Evolutionary conservation across 805 yeast species (phyloP), one percentile per base, ranked within the genome.

Genomic region (Teunomyces stri): DNA sequence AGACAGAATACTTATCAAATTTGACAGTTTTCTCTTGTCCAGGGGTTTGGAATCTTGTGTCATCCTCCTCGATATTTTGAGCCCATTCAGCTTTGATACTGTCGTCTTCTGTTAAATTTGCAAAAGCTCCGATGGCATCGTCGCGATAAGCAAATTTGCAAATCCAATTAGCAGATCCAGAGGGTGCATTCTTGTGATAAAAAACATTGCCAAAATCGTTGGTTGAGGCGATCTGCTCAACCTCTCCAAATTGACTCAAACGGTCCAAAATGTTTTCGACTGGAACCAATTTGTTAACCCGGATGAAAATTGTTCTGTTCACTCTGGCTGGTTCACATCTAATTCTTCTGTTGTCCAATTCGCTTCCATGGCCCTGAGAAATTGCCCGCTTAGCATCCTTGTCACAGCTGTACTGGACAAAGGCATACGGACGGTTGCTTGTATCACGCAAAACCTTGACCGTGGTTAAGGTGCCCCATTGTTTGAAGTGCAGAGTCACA

Each of bases 241-340:
- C 69, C 60, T 87, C 90, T 11, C 97, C 97, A 66, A 75, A 89
- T 36, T 71, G 61, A 5, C 65, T 59, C 44, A 85, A 64, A 21
- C 72, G 53, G 1, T 60, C 59, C 36, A 60, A 63, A 21, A 87
- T 66, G 5, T 68, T 64, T 13, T 49, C 53, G 12, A 67, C 70
- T 9, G 56, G 48, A 12, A 64, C 38, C 2, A 45, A 50, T 11
- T 51, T 48, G 9, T 56, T 51, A 4, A 72, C 64, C 1, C 82
- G 66, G 39, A 89, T 63, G 60, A 80, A 87, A 36, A 92, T 70
- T 11, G 97, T 91, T 53, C 97, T 76, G 65, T 91, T 92, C 40
- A 91, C 96, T 58, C 87, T 84, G 0, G 98, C 98, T 15, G 84
- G 84, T 66, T 92, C 97, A 67, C 96, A 88, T 47, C 97, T 78